phyloP scores from a whole-genome alignment of 1,284 basidiomycete species.

The Ceratobasidium sp. region DNA sequence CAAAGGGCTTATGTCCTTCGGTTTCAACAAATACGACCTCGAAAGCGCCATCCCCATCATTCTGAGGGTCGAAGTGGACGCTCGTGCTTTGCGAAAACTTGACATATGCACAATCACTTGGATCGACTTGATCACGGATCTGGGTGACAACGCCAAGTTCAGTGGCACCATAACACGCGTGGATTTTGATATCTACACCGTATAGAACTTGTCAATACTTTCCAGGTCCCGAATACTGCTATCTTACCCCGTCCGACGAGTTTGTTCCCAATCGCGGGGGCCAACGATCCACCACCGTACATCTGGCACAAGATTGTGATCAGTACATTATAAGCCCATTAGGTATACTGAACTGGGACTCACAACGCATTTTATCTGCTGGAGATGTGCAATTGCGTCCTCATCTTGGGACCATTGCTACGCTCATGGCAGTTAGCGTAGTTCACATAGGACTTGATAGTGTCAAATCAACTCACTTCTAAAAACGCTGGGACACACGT shows the following conservation, averaged over 20 bases:
- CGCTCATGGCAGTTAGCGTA: no score
- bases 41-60: slow-evolving; percentile 10
- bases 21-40: slow-evolving; percentile 30
- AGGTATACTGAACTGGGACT: background rate
- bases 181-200: background rate
- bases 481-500: slow-evolving; percentile 37
- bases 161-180: background rate
- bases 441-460: background rate
- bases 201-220: background rate
- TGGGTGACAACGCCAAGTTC: slow-evolving; percentile 1
- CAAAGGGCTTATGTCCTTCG: slow-evolving; percentile 11
- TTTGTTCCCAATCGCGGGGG: background rate
- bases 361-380: slow-evolving; percentile 33
- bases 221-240: background rate
- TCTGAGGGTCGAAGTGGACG: background rate
- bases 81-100: slow-evolving; percentile 9
- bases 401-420: slow-evolving; percentile 38
- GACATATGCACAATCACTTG: slow-evolving; percentile 35
- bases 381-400: slow-evolving; percentile 35
- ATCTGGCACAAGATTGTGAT: slow-evolving; percentile 5
- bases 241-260: slow-evolving; percentile 12
- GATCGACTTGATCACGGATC: background rate
- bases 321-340: no score
- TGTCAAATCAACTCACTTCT: slow-evolving; percentile 28
- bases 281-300: slow-evolving; percentile 14